Evolutionary conservation across 345 rosid species (phyloP).

Genomic region (Eucalyptus albens): DNA sequence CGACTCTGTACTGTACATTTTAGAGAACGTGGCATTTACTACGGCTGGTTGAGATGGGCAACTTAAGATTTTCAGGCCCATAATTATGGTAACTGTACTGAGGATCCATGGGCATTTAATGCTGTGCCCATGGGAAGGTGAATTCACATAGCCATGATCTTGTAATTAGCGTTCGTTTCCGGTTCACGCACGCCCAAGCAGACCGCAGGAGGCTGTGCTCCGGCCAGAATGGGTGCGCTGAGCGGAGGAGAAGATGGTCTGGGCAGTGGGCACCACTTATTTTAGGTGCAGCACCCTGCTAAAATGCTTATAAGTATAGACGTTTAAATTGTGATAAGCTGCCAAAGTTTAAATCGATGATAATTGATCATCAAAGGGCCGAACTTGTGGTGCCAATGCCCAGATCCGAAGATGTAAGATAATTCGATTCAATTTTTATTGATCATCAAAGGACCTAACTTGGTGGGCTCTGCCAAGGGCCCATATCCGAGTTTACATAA

Average conservation of each 20-base stretch:
- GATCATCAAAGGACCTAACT: neutral
- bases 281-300: neutral
- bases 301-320: neutral
- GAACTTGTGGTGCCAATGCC: too few species aligned
- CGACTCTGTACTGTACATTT: neutral
- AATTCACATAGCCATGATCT: neutral
- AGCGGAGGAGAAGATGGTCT: neutral
- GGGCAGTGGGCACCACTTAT: neutral
- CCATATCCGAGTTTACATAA: neutral
- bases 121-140: neutral
- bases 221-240: neutral
- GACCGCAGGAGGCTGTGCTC: neutral
- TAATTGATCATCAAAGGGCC: too few species aligned
- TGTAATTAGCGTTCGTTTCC: neutral
- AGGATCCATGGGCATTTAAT: neutral
- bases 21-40: neutral
- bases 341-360: too few species aligned
- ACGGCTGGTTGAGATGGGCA: neutral
- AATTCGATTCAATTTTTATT: neutral
- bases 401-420: neutral
- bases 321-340: fast-evolving
- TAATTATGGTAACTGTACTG: neutral
- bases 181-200: neutral
- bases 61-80: neutral
- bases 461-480: neutral